These are phyloP conservation scores for Crucibulum laeve DNA, from an alignment of 768 basidiomycete species.

Conservation along the genomic window DNA sequence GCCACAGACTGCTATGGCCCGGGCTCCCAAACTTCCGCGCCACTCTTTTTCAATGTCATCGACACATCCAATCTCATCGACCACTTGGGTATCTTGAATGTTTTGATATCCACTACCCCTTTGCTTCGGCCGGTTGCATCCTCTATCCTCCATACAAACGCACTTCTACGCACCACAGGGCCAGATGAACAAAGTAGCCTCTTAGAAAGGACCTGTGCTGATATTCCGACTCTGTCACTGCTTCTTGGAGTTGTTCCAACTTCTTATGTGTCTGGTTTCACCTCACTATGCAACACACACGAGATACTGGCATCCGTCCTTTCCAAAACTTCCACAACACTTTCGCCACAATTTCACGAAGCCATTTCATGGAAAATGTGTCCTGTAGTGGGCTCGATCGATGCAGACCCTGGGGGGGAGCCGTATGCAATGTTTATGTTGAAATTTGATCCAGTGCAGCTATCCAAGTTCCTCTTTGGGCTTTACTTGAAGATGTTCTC, in stretches of 20 bases:
- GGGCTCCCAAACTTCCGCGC: constrained; percentile 15
- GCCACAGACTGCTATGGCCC: constrained; percentile 23
- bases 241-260: constrained; percentile 38
- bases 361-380: constrained; percentile 31
- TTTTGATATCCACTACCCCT: constrained; percentile 32
- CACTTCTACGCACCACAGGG: constrained; percentile 21
- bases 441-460: constrained; percentile 23
- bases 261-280: constrained; percentile 35
- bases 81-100: constrained; percentile 42
- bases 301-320: constrained; percentile 20
- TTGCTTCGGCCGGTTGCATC: constrained; percentile 25
- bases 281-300: constrained; percentile 33
- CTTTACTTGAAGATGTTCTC: constrained; percentile 42
- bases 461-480: constrained; percentile 33
- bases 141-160: constrained; percentile 36
- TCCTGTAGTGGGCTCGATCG: background rate
- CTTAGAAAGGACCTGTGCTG: constrained; percentile 26
- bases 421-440: constrained; percentile 4
- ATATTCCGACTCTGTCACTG: constrained; percentile 35
- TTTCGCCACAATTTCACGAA: constrained; percentile 27
- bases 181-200: constrained; percentile 22
- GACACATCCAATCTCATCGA: constrained; percentile 49
- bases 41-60: constrained; percentile 37
- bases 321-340: constrained; percentile 2
- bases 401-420: background rate